Evolutionary conservation across 768 basidiomycete species (phyloP).

Genomic region (Nidula microcarpa): DNA sequence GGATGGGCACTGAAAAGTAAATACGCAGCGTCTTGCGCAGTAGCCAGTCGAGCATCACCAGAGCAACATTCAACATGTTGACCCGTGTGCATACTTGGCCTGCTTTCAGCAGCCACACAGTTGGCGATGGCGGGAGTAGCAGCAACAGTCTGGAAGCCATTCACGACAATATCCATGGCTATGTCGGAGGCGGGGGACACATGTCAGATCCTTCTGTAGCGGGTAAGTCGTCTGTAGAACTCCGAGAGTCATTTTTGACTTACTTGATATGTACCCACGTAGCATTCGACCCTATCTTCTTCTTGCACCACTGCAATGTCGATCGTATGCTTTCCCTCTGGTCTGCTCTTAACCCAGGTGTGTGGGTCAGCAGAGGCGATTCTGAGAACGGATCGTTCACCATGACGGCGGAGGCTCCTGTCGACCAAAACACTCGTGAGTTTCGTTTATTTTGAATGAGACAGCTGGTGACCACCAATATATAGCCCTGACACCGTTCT

Average conservation of each 20-base stretch:
- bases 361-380: constrained; percentile 30
- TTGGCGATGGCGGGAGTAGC: constrained; percentile 29
- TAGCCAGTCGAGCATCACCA: constrained; percentile 19
- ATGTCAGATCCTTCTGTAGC: constrained; percentile 38
- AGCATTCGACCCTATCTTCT: constrained; percentile 55
- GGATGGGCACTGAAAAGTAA: background rate
- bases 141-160: constrained; percentile 48
- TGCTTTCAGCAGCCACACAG: constrained; percentile 44
- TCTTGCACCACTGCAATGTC: constrained; percentile 50
- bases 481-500: constrained; percentile 45
- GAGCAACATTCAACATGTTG: constrained; percentile 34
- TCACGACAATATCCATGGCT: constrained; percentile 44
- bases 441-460: background rate
- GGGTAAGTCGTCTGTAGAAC: constrained; percentile 18
- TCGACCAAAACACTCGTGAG: constrained; percentile 25
- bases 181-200: constrained; percentile 38
- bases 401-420: constrained; percentile 16
- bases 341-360: constrained; percentile 39
- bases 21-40: constrained; percentile 13
- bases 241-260: background rate
- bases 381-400: constrained; percentile 27
- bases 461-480: background rate
- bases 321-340: constrained; percentile 51
- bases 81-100: constrained; percentile 34
- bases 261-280: background rate